These are phyloP conservation scores for Leucosporidium scottii DNA, from an alignment of 768 basidiomycete species.

Conservation along the genomic window DNA sequence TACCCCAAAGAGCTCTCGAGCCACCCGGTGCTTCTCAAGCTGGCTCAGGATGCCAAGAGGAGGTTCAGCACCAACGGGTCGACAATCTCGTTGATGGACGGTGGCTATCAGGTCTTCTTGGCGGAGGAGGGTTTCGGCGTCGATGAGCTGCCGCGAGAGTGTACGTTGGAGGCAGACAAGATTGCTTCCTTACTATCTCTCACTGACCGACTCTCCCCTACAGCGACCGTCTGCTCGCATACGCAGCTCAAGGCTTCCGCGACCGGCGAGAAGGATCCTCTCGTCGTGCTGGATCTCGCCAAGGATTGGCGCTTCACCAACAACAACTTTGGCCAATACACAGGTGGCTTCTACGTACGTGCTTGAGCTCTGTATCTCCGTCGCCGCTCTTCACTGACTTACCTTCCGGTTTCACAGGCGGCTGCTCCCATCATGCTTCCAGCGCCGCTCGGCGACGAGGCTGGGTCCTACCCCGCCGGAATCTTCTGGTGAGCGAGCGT, in stretches of 20 bases:
- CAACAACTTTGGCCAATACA: constrained; percentile 22
- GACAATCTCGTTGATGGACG: constrained; percentile 27
- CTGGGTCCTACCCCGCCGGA: not conserved
- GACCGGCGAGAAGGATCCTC: constrained; percentile 21
- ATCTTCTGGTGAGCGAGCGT: not conserved
- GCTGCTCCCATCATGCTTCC: constrained; percentile 25
- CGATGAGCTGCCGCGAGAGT: constrained; percentile 1
- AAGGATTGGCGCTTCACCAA: constrained; percentile 23
- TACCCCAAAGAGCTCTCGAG: constrained; percentile 6
- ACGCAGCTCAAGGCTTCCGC: constrained; percentile 21
- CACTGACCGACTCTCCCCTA: not conserved
- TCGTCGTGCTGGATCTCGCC: constrained; percentile 26
- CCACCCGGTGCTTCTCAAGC: constrained; percentile 8
- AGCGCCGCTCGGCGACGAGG: constrained; percentile 24
- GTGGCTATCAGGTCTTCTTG: constrained; percentile 28
- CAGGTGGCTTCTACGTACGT: constrained; percentile 19
- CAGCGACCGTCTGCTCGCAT: constrained; percentile 23
- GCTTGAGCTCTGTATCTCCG: too few species aligned
- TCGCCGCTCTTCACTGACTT: too few species aligned
- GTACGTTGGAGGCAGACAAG: constrained; percentile 4
- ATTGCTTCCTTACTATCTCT: too few species aligned
- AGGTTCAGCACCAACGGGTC: constrained; percentile 17
- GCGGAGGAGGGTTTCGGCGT: constrained; percentile 15
- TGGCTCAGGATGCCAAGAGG: constrained; percentile 14
- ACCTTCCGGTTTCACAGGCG: not conserved